Evolutionary conservation across 768 basidiomycete species (phyloP).

Genomic region (Boletus insuetus): DNA sequence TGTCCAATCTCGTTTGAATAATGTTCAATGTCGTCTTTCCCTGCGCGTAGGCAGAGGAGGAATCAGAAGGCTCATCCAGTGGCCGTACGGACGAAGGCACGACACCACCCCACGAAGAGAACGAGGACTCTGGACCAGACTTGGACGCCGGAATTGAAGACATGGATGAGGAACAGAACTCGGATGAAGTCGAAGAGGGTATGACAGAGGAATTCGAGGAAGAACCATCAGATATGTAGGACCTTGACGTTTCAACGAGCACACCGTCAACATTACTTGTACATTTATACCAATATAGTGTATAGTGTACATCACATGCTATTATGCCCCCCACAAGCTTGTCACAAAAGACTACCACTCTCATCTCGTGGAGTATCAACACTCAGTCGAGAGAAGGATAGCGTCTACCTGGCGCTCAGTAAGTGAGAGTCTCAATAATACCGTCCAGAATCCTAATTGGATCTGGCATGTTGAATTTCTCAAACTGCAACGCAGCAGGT

Average conservation of each 20-base stretch:
- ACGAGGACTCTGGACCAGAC: constrained; percentile 39
- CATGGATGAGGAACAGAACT: constrained; percentile 43
- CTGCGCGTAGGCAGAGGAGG: constrained; percentile 33
- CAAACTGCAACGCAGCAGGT: constrained; percentile 82
- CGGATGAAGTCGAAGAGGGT: constrained; percentile 40
- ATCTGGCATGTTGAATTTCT: constrained; percentile 93
- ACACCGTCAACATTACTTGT: not conserved
- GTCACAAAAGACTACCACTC: not conserved
- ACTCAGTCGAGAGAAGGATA: not conserved
- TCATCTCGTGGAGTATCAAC: not conserved
- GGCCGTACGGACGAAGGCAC: constrained; percentile 30
- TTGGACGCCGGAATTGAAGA: constrained; percentile 41
- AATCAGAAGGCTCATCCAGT: constrained; percentile 33
- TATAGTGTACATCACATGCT: constrained; percentile 1
- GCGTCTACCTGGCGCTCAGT: constrained; percentile 34
- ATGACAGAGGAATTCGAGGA: constrained; percentile 55
- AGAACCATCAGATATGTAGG: constrained; percentile 32
- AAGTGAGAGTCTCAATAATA: constrained; percentile 77
- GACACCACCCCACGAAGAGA: constrained; percentile 35
- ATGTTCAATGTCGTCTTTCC: not conserved
- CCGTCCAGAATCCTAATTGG: constrained; percentile 80
- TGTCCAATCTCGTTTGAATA: not conserved
- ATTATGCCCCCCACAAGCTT: not conserved
- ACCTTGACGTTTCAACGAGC: not conserved
- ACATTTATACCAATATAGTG: not conserved